These are phyloP conservation scores for Aureobasidium lini DNA, from an alignment of 2,329 filamentous ascomycete genomes.

Conservation along the genomic window DNA sequence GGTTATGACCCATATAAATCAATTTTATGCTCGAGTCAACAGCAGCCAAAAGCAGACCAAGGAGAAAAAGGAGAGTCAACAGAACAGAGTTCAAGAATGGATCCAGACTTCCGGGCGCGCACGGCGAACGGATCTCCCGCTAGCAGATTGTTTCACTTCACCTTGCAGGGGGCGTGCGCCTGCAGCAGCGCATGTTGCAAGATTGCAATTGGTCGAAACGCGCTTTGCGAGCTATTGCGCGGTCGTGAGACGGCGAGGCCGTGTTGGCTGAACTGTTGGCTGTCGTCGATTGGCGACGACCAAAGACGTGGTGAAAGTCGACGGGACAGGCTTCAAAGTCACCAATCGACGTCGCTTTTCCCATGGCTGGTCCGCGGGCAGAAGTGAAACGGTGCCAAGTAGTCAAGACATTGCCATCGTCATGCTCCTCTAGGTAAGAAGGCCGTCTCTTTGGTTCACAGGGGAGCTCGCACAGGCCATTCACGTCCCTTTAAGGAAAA, in stretches of 20 bases:
- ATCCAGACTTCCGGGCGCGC: constrained; percentile 11
- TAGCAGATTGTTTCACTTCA: constrained; percentile 15
- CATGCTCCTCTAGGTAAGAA: not conserved
- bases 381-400: constrained; percentile 13
- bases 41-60: not conserved
- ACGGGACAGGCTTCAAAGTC: not conserved
- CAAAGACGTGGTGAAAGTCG: not conserved
- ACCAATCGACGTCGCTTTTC: not conserved
- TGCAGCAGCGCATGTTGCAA: constrained; percentile 14
- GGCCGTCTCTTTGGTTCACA: constrained; percentile 6
- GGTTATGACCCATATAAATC: not conserved
- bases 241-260: constrained; percentile 4
- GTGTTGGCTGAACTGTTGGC: not conserved
- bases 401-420: constrained; percentile 5
- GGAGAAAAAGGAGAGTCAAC: constrained; percentile 12
- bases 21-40: not conserved
- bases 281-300: not conserved
- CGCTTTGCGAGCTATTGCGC: not conserved
- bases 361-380: not conserved
- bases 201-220: constrained; percentile 9
- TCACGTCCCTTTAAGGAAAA: not conserved
- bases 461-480: not conserved
- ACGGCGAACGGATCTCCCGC: constrained; percentile 10
- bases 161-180: constrained; percentile 8
- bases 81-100: constrained; percentile 5